Conservation (phyloP, 2,329 filamentous ascomycete genomes). For the Akanthomyces muscarius region DNA sequence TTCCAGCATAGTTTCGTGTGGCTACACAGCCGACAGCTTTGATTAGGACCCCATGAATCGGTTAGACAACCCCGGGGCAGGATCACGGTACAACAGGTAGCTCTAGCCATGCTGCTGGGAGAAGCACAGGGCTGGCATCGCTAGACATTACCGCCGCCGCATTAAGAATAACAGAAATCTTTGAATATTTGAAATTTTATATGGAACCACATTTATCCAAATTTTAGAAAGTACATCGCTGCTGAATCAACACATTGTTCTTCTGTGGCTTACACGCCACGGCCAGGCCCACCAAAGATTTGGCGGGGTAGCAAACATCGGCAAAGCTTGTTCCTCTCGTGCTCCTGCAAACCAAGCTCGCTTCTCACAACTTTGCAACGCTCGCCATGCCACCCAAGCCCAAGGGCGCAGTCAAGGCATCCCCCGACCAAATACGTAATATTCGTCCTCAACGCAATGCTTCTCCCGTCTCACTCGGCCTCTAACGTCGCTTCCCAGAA, state of each 20-base stretch:
- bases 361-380: too few relatives aligned
- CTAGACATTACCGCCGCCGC: too few relatives aligned
- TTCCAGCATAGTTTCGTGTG: too few relatives aligned
- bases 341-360: background rate
- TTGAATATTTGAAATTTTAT: background rate
- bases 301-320: slow-evolving; percentile 16
- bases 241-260: background rate
- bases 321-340: background rate
- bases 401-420: slow-evolving; percentile 15
- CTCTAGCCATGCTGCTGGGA: too few relatives aligned
- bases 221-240: background rate
- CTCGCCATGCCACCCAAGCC: slow-evolving; percentile 17
- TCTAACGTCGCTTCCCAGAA: background rate
- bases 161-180: too few relatives aligned
- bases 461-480: background rate
- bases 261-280: slow-evolving; percentile 9
- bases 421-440: slow-evolving; percentile 8
- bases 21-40: too few relatives aligned
- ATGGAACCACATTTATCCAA: background rate
- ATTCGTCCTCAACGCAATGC: background rate
- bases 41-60: too few relatives aligned
- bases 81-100: too few relatives aligned
- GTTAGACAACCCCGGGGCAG: too few relatives aligned
- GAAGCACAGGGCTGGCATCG: too few relatives aligned
- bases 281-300: slow-evolving; percentile 10